Conservation (phyloP, 2,329 filamentous ascomycete species). For the Diaporthe vaccinii region DNA sequence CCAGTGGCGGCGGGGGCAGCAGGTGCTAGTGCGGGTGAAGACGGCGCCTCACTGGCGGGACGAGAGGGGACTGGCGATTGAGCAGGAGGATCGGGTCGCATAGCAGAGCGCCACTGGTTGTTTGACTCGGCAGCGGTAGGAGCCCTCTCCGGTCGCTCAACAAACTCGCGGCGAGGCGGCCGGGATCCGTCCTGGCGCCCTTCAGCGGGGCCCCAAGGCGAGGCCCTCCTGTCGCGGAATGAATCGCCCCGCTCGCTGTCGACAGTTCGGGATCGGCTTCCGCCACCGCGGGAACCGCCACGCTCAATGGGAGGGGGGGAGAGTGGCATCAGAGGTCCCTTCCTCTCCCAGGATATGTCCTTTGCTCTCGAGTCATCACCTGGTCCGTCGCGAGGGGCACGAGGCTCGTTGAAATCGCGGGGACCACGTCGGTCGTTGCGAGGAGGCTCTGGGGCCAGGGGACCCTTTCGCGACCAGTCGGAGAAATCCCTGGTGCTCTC, state of each 20-base stretch:
- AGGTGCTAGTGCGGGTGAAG: conserved; percentile 72
- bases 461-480: conserved; percentile 93
- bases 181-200: conserved; percentile 82
- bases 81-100: conserved; percentile 81
- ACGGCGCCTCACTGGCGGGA: conserved; percentile 81
- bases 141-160: conserved; percentile 73
- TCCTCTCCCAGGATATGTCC: conserved; percentile 88
- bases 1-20: conserved; percentile 65
- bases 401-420: conserved; percentile 66
- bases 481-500: conserved; percentile 83
- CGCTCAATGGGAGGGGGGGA: conserved; percentile 61
- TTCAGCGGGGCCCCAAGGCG: conserved; percentile 77
- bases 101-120: conserved; percentile 91
- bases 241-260: conserved; percentile 70
- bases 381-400: conserved; percentile 39
- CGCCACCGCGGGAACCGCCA: conserved; percentile 64
- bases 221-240: conserved; percentile 71
- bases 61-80: conserved; percentile 77
- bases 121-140: conserved; percentile 93
- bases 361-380: conserved; percentile 36
- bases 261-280: conserved; percentile 65
- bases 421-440: conserved; percentile 63
- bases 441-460: conserved; percentile 59
- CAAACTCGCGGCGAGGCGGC: conserved; percentile 83
- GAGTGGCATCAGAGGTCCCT: conserved; percentile 86